Evolutionary conservation across 176 grass and related monocot genomes (phyloP).

Genomic region (Ampelocalamus luodianensis): DNA sequence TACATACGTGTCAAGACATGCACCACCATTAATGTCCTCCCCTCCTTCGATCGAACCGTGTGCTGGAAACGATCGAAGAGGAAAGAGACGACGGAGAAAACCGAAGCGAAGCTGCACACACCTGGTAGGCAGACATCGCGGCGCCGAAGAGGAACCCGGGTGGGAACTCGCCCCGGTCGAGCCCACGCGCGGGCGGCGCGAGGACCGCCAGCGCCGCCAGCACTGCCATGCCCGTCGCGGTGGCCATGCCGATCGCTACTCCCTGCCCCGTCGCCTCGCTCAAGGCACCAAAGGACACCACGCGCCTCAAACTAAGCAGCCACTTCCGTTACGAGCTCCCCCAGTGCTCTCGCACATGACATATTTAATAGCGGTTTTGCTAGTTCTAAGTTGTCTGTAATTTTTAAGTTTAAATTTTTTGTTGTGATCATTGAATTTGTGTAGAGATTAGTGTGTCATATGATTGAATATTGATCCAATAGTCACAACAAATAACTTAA

Average conservation of each 20-base stretch:
- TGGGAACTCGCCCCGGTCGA: constrained; percentile 53
- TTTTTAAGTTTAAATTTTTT: too few relatives aligned
- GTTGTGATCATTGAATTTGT: too few relatives aligned
- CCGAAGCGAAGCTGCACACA: not conserved
- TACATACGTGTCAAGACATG: not conserved
- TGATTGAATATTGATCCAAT: too few relatives aligned
- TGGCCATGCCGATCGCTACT: constrained; percentile 16
- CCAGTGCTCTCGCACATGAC: not conserved
- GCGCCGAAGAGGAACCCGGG: constrained; percentile 57
- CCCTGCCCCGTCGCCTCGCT: not conserved
- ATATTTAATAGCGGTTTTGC: not conserved
- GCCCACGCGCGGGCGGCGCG: constrained; percentile 24
- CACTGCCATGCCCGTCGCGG: not conserved
- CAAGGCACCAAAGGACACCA: too few relatives aligned
- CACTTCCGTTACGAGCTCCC: not conserved
- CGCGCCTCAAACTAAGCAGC: not conserved
- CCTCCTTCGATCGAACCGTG: too few relatives aligned
- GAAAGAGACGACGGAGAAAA: not conserved
- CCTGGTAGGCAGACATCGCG: constrained; percentile 70
- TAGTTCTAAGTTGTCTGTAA: too few relatives aligned
- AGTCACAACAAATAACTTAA: too few relatives aligned
- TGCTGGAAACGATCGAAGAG: not conserved
- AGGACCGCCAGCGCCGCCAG: constrained; percentile 2
- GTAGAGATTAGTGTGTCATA: too few relatives aligned
- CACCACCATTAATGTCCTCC: not conserved